A percentile compares a stretch with the other conserved stretches of the same genome.
phyloP scores from a whole-genome alignment of 768 basidiomycete species.

The Pholiota molesta region DNA sequence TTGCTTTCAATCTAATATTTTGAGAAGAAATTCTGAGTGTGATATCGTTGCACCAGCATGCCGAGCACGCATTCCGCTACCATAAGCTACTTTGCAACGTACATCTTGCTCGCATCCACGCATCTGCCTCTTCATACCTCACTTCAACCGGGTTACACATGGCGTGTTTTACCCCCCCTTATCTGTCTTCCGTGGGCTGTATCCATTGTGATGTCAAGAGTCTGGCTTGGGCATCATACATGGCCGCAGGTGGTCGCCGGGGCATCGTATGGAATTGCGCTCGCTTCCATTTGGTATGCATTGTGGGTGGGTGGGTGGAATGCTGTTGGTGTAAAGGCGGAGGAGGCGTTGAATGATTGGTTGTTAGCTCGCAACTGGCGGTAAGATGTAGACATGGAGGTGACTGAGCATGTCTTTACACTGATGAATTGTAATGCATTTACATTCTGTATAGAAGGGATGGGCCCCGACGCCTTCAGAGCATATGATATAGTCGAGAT shows the following conservation, averaged over 20 bases:
- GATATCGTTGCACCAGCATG: conserved; percentile 52
- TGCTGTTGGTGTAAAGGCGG: conserved; percentile 23
- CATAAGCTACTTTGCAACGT: conserved; percentile 67
- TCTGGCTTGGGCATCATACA: conserved; percentile 81
- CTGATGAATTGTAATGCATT: no score
- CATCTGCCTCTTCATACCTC: conserved; percentile 63
- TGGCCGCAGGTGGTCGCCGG: conserved; percentile 69
- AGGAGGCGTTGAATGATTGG: conserved; percentile 22
- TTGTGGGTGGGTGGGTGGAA: conserved; percentile 51
- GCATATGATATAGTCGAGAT: no score
- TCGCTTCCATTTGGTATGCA: conserved; percentile 58
- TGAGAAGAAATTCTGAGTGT: not conserved
- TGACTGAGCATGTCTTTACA: not conserved
- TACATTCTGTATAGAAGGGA: no score
- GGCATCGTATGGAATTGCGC: conserved; percentile 52
- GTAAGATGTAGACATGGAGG: not conserved
- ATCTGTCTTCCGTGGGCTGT: conserved; percentile 58
- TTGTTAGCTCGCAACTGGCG: not conserved
- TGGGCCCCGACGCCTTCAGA: no score
- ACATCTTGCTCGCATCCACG: conserved; percentile 56
- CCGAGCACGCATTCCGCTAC: conserved; percentile 80
- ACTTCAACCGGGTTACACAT: conserved; percentile 40
- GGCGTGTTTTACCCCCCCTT: conserved; percentile 47
- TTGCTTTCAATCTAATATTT: not conserved
- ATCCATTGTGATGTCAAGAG: conserved; percentile 61